These are phyloP conservation scores for Wickerhamiella alocasiicola DNA, from an alignment of 805 yeast species.

Conservation along the genomic window DNA sequence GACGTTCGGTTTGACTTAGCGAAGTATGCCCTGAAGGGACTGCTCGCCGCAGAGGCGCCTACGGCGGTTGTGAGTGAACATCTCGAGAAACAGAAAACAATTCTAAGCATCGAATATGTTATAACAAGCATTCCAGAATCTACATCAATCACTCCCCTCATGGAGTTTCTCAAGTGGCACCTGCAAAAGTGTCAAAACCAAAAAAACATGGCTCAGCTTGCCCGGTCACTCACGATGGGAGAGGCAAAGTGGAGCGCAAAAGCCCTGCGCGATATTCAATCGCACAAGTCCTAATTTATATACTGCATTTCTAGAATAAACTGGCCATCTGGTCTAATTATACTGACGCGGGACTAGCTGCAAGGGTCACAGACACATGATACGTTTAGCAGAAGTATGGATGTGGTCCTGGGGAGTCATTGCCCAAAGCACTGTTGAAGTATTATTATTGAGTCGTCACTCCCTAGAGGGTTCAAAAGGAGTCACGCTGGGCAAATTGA, in stretches of 20 bases:
- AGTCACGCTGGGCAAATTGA: no score
- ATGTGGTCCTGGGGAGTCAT: no score
- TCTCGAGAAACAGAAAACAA: conserved; percentile 7
- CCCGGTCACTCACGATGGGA: conserved; percentile 1
- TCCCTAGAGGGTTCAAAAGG: no score
- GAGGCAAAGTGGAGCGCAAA: conserved; percentile 1
- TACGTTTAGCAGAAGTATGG: no score
- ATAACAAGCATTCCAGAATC: not conserved
- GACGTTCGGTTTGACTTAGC: conserved; percentile 5
- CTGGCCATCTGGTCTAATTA: no score
- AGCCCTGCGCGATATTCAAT: not conserved
- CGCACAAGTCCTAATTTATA: no score
- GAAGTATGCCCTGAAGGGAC: not conserved
- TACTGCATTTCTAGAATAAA: no score
- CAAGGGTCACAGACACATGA: no score
- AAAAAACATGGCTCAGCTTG: not conserved
- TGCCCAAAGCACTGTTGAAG: no score
- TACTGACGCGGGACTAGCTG: no score
- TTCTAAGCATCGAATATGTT: conserved; percentile 2
- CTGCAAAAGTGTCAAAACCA: not conserved
- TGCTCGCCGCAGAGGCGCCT: conserved; percentile 5
- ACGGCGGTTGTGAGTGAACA: conserved; percentile 7
- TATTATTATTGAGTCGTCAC: no score
- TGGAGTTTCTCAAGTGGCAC: conserved; percentile 5
- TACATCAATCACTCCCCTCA: not conserved